Percentiles rank a stretch among this genome's conserved stretches.
Evolutionary conservation across 1,284 basidiomycete species (phyloP).

Genomic region (Tilletia setariae): DNA sequence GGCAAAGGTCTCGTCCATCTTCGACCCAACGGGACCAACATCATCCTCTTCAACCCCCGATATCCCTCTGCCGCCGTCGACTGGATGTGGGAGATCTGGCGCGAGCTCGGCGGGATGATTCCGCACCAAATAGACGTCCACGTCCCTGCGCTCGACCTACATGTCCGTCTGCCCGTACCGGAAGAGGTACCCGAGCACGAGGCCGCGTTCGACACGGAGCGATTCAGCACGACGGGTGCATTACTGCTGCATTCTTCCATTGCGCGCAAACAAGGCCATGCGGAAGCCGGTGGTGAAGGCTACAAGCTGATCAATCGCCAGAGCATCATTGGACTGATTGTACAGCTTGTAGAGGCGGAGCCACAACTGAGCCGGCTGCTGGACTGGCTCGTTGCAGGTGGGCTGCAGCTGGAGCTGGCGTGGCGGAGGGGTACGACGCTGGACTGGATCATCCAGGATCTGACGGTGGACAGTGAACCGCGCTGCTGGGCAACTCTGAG

Average conservation of each 20-base stretch:
- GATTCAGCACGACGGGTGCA: conserved; percentile 50
- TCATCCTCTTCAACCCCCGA: conserved; percentile 70
- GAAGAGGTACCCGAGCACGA: conserved; percentile 54
- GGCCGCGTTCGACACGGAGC: conserved; percentile 17
- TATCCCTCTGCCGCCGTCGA: conserved; percentile 67
- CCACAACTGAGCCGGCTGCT: not conserved
- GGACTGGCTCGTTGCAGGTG: conserved; percentile 49
- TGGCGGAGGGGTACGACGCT: conserved; percentile 70
- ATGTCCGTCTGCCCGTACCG: conserved; percentile 67
- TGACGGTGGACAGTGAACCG: conserved; percentile 64
- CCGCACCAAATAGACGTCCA: conserved; percentile 60
- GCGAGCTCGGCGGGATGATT: conserved; percentile 61
- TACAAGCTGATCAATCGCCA: conserved; percentile 62
- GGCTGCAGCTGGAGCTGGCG: conserved; percentile 67
- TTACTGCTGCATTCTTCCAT: conserved; percentile 8
- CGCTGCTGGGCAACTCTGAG: conserved; percentile 71
- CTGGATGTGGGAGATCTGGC: conserved; percentile 80
- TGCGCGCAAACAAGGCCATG: conserved; percentile 8
- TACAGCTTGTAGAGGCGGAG: conserved; percentile 10
- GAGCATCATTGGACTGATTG: conserved; percentile 62
- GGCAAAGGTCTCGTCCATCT: conserved; percentile 54
- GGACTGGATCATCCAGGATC: conserved; percentile 75
- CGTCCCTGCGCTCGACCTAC: conserved; percentile 61
- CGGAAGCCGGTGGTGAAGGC: conserved; percentile 35
- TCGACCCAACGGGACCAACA: conserved; percentile 63